These are phyloP conservation scores for Drechslerella coelobrocha DNA, from an alignment of 2,329 filamentous ascomycete genomes.

Conservation along the genomic window DNA sequence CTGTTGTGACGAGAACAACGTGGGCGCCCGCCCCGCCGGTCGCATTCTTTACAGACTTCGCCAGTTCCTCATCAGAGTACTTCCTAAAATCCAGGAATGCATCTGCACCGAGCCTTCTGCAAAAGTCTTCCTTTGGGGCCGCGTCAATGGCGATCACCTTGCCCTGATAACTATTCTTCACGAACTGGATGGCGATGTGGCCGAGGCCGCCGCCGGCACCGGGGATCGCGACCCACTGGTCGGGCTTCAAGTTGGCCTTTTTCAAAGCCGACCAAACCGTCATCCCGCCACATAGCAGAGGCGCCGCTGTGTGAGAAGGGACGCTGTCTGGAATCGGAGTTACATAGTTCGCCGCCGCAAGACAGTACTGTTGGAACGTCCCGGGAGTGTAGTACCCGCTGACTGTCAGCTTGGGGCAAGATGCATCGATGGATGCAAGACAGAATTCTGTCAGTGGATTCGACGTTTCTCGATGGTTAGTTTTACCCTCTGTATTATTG, in stretches of 20 bases:
- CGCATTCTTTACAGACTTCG: constrained; percentile 50
- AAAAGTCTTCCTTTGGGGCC: constrained; percentile 51
- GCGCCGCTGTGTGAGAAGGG: constrained; percentile 65
- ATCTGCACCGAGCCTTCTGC: constrained; percentile 53
- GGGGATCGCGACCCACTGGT: constrained; percentile 53
- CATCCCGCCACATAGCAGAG: constrained; percentile 67
- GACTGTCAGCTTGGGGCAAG: constrained; percentile 51
- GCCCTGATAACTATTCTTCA: constrained; percentile 53
- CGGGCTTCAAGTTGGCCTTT: constrained; percentile 59
- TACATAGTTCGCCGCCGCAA: constrained; percentile 29
- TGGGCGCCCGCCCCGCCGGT: constrained; percentile 47
- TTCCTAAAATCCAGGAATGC: constrained; percentile 54
- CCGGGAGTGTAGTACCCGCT: constrained; percentile 55
- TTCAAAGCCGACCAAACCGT: constrained; percentile 67
- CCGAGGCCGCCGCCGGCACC: constrained; percentile 55
- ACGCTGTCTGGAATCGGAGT: constrained; percentile 66
- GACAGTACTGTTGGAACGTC: constrained; percentile 52
- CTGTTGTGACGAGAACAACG: constrained; percentile 25
- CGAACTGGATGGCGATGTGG: constrained; percentile 54
- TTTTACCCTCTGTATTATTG: too few species aligned
- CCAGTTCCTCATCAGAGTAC: constrained; percentile 46
- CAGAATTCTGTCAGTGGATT: constrained; percentile 47
- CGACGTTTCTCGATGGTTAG: background rate
- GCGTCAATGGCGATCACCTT: constrained; percentile 54
- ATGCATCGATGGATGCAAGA: constrained; percentile 52